Conservation (phyloP, 2,329 filamentous ascomycete genomes). For the Ramularia endophylla region DNA sequence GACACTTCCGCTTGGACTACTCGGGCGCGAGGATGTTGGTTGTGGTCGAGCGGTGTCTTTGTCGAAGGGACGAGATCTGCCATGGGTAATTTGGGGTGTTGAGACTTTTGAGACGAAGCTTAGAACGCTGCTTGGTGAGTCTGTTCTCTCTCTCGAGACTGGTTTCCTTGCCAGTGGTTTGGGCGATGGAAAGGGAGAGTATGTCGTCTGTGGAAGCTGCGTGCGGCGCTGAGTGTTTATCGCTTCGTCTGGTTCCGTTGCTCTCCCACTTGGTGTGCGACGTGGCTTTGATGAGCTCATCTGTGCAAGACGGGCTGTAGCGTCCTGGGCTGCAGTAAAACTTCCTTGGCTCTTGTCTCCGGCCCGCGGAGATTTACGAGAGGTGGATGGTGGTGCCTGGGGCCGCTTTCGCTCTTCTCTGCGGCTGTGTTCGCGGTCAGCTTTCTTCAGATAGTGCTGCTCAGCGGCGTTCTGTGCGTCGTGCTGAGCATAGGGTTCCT, state of each 20-base stretch:
- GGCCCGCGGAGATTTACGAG: not conserved
- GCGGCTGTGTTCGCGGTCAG: constrained; percentile 6
- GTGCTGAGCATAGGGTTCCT: not conserved
- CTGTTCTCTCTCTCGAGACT: constrained; percentile 3
- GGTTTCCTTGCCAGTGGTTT: not conserved
- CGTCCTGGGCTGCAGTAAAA: not conserved
- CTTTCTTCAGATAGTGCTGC: not conserved
- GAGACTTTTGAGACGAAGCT: constrained; percentile 1
- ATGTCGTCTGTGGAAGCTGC: not conserved
- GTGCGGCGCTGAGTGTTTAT: not conserved
- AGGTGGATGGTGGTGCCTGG: not conserved
- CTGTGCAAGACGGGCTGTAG: not conserved
- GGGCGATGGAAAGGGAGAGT: not conserved
- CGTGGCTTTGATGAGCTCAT: not conserved
- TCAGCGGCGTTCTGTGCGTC: not conserved
- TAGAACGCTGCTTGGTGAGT: constrained; percentile 1
- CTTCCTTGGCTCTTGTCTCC: not conserved
- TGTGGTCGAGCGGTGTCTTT: not conserved
- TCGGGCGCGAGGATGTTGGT: not conserved
- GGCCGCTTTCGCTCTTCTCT: constrained; percentile 2
- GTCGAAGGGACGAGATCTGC: not conserved
- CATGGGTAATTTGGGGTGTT: too few species aligned
- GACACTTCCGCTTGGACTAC: not conserved
- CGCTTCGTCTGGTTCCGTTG: too few species aligned
- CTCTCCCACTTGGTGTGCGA: not conserved